Conservation (phyloP, 257 asterid species). For the Capsicum pubescens region DNA sequence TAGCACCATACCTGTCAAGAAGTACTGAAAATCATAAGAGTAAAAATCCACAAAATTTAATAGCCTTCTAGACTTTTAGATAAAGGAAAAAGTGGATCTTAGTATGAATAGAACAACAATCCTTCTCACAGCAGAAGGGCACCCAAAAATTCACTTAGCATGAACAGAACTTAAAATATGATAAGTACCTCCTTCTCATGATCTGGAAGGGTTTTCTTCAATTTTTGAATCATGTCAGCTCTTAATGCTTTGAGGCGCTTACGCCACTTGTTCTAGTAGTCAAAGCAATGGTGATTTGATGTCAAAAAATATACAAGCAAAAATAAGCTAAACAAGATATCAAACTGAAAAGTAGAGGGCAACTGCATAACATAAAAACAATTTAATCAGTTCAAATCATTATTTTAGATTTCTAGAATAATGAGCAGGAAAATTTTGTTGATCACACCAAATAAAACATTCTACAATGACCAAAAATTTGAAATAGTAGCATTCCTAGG, state of each 20-base stretch:
- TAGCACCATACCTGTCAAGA: slow-evolving; percentile 63
- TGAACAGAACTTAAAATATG: slow-evolving; percentile 30
- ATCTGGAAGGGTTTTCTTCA: slow-evolving; percentile 80
- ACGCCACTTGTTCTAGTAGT: slow-evolving; percentile 54
- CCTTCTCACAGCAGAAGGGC: not conserved
- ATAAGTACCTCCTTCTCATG: slow-evolving; percentile 73
- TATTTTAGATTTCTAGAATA: not conserved
- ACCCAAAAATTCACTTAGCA: not conserved
- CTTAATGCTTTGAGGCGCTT: slow-evolving; percentile 76
- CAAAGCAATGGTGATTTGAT: slow-evolving; percentile 8
- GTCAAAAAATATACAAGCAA: slow-evolving; percentile 19
- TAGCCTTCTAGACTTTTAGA: slow-evolving; percentile 55
- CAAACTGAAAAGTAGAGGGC: not conserved
- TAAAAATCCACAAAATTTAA: slow-evolving; percentile 67
- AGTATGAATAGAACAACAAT: not conserved
- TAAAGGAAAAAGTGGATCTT: not conserved
- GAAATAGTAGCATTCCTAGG: not conserved
- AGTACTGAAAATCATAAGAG: slow-evolving; percentile 65
- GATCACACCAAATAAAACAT: not conserved
- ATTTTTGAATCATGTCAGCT: slow-evolving; percentile 66
- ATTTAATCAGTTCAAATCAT: not conserved
- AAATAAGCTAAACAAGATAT: not conserved
- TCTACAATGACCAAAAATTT: not conserved
- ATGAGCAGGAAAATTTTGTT: not conserved
- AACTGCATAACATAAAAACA: not conserved